A percentile compares a stretch with the other conserved stretches of the same genome.
Conservation (phyloP, 148 eudicot species). For the Heliosperma pusillum region DNA sequence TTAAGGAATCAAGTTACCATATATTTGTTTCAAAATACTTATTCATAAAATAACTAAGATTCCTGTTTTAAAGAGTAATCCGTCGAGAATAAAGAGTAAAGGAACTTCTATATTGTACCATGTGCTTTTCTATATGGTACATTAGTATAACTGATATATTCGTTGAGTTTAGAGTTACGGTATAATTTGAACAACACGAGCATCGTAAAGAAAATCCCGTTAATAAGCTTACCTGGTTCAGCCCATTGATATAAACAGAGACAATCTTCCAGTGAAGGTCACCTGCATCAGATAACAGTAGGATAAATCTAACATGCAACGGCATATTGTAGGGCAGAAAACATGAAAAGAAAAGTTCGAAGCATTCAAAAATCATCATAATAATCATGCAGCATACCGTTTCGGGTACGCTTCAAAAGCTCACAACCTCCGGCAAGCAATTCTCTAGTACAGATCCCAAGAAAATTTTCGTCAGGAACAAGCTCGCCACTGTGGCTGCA, state of each 20-base stretch:
- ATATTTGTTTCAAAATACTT: background rate
- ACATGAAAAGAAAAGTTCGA: background rate
- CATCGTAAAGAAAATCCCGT: background rate
- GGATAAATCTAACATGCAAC: background rate
- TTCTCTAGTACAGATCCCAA: slow-evolving; percentile 71
- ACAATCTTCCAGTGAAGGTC: slow-evolving; percentile 97
- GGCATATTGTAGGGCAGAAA: background rate
- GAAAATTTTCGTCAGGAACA: slow-evolving; percentile 69
- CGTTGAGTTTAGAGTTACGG: background rate
- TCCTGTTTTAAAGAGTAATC: background rate
- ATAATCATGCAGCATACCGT: slow-evolving; percentile 37
- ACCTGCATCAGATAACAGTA: slow-evolving; percentile 40
- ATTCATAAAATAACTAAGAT: background rate
- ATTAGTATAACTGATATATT: no score
- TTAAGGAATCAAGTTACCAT: background rate
- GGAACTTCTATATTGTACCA: no score
- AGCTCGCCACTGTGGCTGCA: slow-evolving; percentile 79
- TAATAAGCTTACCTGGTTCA: slow-evolving; percentile 52
- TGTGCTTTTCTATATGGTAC: no score
- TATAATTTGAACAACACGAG: no score
- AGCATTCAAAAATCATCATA: background rate
- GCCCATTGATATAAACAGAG: slow-evolving; percentile 76
- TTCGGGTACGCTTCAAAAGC: slow-evolving; percentile 82
- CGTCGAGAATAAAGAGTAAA: background rate
- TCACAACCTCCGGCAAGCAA: slow-evolving; percentile 75